These are phyloP conservation scores for Aspergillus quadricinctus DNA, from an alignment of 2,329 filamentous ascomycete species.

Conservation along the genomic window DNA sequence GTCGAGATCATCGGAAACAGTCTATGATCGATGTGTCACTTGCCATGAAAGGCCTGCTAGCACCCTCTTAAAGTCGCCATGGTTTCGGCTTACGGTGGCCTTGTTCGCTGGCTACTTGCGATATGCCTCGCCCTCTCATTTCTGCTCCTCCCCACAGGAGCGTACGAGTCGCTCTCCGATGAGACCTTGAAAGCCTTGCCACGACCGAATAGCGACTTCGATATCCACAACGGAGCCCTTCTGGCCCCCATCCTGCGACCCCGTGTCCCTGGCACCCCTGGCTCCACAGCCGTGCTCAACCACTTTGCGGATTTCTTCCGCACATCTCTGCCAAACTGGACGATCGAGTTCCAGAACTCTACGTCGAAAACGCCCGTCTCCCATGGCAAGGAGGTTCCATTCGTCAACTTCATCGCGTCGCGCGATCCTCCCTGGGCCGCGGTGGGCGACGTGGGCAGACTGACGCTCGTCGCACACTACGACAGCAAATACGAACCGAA, in stretches of 20 bases:
- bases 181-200: constrained; percentile 68
- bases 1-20: neutral
- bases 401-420: constrained; percentile 79
- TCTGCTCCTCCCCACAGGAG: constrained; percentile 26
- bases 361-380: constrained; percentile 76
- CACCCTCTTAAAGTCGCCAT: constrained; percentile 14
- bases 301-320: constrained; percentile 84
- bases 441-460: constrained; percentile 68
- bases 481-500: constrained; percentile 75
- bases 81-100: constrained; percentile 25
- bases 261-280: constrained; percentile 81
- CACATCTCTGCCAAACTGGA: constrained; percentile 71
- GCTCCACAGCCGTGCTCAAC: constrained; percentile 65
- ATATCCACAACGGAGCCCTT: constrained; percentile 69
- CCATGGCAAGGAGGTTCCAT: constrained; percentile 67
- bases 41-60: neutral
- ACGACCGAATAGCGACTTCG: constrained; percentile 68
- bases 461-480: constrained; percentile 91
- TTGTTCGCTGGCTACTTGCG: constrained; percentile 21
- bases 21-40: neutral
- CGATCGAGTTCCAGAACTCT: constrained; percentile 81
- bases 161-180: constrained; percentile 66
- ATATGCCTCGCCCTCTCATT: constrained; percentile 23
- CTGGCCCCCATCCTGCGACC: constrained; percentile 83
- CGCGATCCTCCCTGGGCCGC: constrained; percentile 81